Conservation (phyloP, 1,284 basidiomycete species). For the Puccinia hordei region DNA sequence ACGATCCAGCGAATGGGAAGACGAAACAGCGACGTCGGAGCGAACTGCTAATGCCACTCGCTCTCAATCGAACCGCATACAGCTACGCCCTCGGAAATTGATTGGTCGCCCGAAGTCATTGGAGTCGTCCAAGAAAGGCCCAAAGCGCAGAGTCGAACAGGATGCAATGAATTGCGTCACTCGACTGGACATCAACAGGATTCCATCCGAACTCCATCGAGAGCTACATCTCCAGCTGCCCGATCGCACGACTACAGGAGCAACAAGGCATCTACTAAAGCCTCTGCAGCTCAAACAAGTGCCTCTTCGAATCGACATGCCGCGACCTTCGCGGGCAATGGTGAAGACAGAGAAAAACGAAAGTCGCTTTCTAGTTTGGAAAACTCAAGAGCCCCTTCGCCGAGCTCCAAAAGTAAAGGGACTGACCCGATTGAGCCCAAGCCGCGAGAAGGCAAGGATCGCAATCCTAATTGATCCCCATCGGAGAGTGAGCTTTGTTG, state of each 20-base stretch:
- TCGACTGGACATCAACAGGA: no score
- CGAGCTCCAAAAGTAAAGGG: background rate
- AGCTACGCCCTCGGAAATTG: background rate
- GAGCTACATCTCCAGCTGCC: background rate
- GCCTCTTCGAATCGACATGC: background rate
- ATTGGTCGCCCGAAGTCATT: background rate
- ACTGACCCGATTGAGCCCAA: background rate
- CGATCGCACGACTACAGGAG: background rate
- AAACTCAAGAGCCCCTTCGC: background rate
- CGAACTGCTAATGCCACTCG: background rate
- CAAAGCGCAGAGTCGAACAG: background rate
- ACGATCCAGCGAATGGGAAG: background rate
- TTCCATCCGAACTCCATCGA: no score
- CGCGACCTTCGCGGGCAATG: background rate
- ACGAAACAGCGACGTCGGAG: background rate
- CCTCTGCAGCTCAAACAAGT: background rate
- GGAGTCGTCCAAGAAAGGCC: background rate
- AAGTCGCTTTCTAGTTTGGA: background rate
- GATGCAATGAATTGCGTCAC: no score
- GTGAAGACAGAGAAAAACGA: background rate
- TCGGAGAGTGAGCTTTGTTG: background rate
- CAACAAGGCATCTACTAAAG: background rate
- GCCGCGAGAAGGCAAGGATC: background rate
- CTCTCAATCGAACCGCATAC: background rate
- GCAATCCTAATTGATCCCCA: background rate